Base-by-base conservation (phyloP, 306 rosid species). In the Dalbergia cochinchinensis region DNA sequence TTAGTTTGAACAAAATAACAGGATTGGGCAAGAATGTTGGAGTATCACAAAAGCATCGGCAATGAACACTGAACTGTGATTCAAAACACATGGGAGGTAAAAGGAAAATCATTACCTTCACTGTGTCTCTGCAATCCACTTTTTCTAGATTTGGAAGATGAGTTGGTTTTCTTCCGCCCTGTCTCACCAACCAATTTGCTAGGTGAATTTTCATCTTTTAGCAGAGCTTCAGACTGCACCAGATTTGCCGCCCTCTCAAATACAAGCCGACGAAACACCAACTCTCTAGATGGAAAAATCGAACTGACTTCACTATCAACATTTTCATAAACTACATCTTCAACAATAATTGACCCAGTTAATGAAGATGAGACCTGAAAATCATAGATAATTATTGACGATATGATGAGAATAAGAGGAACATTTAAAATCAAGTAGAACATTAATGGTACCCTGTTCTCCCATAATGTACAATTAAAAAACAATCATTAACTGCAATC, bases 171-270 rank as follows among this genome's bases (percentile, higher is more conserved):
- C 89, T 88, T 89, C 89, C 69, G 74, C 76, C 76, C 85, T 64
- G 61, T 57, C 78, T 86, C 87, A 80, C 85, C 82, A 82, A 82
- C 73, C 65, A 71, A 50, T 76, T 79, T 85, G 54, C 74, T 76
- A 66, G 77, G 57, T 60, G 75, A 78, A 44, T 50, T 81, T 86
- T 88, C 90, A 71, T 61, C 88, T 45, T 45, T 87, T 50, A 94
- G 81, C 76, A 94, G 68, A 87, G 94, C 97, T 89, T 94, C 99
- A 63, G 99, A 94, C 90, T 94, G 99, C 82, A 94, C 99, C 69
- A 94, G 86, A 82, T 88, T 88, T 65, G 84, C 91, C 75, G 97
- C 91, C 85, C 99, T 88, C 87, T 92, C 92, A 60, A 94, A 94
- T 64, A 94, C 83, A 59, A 94, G 97, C 63, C 99, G 97, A 11